These are phyloP conservation scores for Cytospora piceae DNA, from an alignment of 2,329 filamentous ascomycete species.

Conservation along the genomic window DNA sequence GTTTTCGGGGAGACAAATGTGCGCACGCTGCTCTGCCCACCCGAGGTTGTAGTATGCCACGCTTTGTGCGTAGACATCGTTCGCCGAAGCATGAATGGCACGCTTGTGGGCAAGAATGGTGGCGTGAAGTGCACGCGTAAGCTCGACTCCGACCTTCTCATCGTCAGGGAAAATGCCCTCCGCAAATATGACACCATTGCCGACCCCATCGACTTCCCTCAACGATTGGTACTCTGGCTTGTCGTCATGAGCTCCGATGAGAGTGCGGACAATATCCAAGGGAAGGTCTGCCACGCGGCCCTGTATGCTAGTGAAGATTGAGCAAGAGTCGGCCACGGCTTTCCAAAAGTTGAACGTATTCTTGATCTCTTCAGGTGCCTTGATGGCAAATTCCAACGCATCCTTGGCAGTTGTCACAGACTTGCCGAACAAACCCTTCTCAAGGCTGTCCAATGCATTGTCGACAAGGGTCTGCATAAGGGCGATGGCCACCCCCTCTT, in stretches of 20 bases:
- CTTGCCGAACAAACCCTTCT: constrained; percentile 85
- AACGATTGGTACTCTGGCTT: constrained; percentile 63
- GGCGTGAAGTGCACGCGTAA: constrained; percentile 67
- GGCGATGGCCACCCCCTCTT: constrained; percentile 87
- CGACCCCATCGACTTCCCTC: constrained; percentile 69
- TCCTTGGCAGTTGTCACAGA: constrained; percentile 71
- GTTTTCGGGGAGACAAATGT: constrained; percentile 62
- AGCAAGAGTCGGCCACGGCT: constrained; percentile 83
- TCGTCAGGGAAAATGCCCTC: constrained; percentile 51
- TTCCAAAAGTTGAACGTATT: constrained; percentile 96
- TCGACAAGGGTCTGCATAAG: constrained; percentile 88
- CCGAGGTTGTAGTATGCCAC: constrained; percentile 98
- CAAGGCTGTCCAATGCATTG: constrained; percentile 74
- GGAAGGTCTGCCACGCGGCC: constrained; percentile 68
- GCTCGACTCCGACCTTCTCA: constrained; percentile 51
- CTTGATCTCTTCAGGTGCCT: constrained; percentile 62
- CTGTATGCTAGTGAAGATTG: constrained; percentile 80
- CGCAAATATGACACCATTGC: constrained; percentile 49
- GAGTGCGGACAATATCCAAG: constrained; percentile 53
- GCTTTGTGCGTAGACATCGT: constrained; percentile 84
- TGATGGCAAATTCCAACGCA: constrained; percentile 68
- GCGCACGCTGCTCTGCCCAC: constrained; percentile 87
- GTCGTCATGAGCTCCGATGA: constrained; percentile 61
- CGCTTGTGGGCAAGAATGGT: constrained; percentile 86
- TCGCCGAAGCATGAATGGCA: constrained; percentile 72